Evolutionary conservation across 2,329 filamentous ascomycete species (phyloP).

Genomic region (Annulohypoxylon truncatum): DNA sequence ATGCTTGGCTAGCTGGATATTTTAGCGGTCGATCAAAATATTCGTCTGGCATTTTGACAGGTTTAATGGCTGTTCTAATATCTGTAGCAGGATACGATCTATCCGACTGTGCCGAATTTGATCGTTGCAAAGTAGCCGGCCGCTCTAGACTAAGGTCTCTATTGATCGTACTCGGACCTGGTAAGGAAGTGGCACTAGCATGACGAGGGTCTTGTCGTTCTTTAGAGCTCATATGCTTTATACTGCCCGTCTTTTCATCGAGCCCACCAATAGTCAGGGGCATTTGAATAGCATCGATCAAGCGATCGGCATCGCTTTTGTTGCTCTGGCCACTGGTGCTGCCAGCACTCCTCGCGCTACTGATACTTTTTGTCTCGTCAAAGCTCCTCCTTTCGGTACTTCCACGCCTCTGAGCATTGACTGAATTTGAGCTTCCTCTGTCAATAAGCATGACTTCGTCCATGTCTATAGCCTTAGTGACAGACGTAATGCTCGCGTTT

Average conservation of each 20-base stretch:
- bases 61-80: constrained; percentile 58
- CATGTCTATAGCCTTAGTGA: constrained; percentile 51
- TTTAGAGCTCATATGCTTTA: constrained; percentile 41
- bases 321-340: constrained; percentile 66
- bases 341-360: constrained; percentile 54
- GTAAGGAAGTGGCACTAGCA: constrained; percentile 30
- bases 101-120: constrained; percentile 44
- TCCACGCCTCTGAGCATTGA: constrained; percentile 35
- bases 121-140: constrained; percentile 14
- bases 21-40: constrained; percentile 51
- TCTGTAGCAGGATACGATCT: constrained; percentile 57
- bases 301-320: constrained; percentile 73
- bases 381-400: constrained; percentile 50
- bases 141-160: neutral
- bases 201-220: constrained; percentile 24
- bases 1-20: constrained; percentile 49
- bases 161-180: constrained; percentile 2
- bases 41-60: constrained; percentile 63
- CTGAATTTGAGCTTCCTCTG: constrained; percentile 49
- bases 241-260: constrained; percentile 40
- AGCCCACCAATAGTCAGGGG: constrained; percentile 60
- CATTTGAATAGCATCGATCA: constrained; percentile 78
- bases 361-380: constrained; percentile 55
- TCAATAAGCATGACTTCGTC: constrained; percentile 74
- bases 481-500: constrained; percentile 48